Evolutionary conservation across 208 protist genomes (phyloP).

Genomic region (Leptomonas seymouri): DNA sequence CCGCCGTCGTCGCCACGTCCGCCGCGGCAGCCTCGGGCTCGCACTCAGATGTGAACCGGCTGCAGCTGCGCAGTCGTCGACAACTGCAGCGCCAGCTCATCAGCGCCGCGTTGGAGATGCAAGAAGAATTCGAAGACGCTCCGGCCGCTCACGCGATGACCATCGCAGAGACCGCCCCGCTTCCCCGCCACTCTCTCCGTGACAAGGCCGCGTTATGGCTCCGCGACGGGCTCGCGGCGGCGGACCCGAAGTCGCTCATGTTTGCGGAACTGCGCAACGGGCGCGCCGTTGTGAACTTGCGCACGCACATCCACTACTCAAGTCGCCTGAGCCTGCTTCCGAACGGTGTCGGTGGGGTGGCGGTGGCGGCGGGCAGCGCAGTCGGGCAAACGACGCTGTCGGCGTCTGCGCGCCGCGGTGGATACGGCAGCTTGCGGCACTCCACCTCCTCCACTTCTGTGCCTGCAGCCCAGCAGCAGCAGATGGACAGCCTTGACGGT

Average conservation of each 20-base stretch:
- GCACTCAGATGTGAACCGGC: slow-evolving; percentile 6
- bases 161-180: neutral
- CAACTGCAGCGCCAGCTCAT: slow-evolving; percentile 27
- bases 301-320: slow-evolving; percentile 29
- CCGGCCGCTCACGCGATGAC: slow-evolving; percentile 10
- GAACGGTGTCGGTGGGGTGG: neutral
- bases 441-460: too few species aligned
- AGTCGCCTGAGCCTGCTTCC: slow-evolving; percentile 21
- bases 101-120: slow-evolving; percentile 16
- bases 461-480: neutral
- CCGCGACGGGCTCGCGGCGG: slow-evolving; percentile 12
- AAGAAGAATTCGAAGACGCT: slow-evolving; percentile 15
- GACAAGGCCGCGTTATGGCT: slow-evolving; percentile 12
- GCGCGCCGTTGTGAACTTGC: slow-evolving; percentile 22
- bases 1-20: neutral
- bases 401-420: neutral
- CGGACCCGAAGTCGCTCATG: slow-evolving; percentile 22
- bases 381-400: neutral
- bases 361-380: neutral
- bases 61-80: slow-evolving; percentile 15
- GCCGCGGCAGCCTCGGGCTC: neutral
- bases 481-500: slow-evolving; percentile 16
- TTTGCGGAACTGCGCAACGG: slow-evolving; percentile 30
- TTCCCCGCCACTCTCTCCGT: slow-evolving; percentile 17
- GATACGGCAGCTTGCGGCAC: neutral